Evolutionary conservation across 768 basidiomycete species (phyloP).

Genomic region (Russula sp.): DNA sequence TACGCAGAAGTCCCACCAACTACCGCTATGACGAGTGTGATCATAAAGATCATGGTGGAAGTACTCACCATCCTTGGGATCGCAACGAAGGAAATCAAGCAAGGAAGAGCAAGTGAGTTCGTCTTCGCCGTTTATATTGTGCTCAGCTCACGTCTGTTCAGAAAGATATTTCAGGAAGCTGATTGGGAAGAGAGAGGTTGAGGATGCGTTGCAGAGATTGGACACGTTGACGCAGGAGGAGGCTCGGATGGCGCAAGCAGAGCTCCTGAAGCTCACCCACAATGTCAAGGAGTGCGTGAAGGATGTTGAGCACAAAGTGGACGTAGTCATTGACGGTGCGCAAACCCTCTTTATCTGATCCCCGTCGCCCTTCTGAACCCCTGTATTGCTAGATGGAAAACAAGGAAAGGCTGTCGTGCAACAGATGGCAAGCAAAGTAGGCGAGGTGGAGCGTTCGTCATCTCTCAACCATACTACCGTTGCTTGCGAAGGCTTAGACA

Average conservation of each 20-base stretch:
- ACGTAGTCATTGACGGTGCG: too few relatives aligned
- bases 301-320: too few relatives aligned
- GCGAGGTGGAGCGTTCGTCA: neutral
- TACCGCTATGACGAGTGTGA: neutral
- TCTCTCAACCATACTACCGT: too few relatives aligned
- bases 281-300: neutral
- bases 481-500: neutral
- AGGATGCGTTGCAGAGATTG: neutral
- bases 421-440: too few relatives aligned
- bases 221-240: constrained; percentile 4
- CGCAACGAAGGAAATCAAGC: too few relatives aligned
- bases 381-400: too few relatives aligned
- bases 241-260: neutral
- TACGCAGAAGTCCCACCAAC: neutral
- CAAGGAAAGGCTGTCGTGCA: too few relatives aligned
- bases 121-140: too few relatives aligned
- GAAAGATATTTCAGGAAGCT: constrained; percentile 1
- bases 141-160: neutral
- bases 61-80: too few relatives aligned
- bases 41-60: neutral
- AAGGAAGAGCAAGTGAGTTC: too few relatives aligned
- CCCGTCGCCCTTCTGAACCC: too few relatives aligned
- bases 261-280: neutral
- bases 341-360: too few relatives aligned
- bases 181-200: neutral